These are phyloP conservation scores for Penicillium sp. DNA, from an alignment of 2,329 filamentous ascomycete genomes.

Conservation along the genomic window DNA sequence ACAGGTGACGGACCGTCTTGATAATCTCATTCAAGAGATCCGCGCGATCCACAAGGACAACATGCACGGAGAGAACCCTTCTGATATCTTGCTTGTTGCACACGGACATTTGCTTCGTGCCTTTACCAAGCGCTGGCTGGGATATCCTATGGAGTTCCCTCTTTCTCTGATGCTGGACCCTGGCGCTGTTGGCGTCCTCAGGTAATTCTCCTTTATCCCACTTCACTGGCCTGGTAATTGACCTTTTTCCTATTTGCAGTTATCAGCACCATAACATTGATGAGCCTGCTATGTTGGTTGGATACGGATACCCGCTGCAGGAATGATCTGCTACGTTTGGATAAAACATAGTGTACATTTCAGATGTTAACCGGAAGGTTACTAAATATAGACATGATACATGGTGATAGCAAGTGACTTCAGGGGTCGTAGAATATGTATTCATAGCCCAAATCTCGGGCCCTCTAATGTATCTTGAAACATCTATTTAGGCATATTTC, in stretches of 20 bases:
- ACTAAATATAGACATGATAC: constrained; percentile 1
- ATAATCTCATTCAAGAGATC: constrained; percentile 44
- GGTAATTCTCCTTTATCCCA: constrained; percentile 21
- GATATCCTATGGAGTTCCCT: constrained; percentile 40
- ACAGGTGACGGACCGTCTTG: constrained; percentile 43
- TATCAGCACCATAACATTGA: constrained; percentile 40
- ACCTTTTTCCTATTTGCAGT: constrained; percentile 12
- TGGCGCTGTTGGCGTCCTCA: constrained; percentile 44
- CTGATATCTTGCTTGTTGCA: constrained; percentile 41
- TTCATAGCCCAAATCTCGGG: neutral
- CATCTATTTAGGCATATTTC: neutral
- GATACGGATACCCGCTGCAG: constrained; percentile 38
- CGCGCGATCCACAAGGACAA: constrained; percentile 38
- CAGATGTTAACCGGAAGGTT: neutral
- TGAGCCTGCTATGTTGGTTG: constrained; percentile 42
- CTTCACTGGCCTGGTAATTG: neutral
- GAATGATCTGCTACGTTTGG: constrained; percentile 5
- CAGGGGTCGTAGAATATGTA: neutral
- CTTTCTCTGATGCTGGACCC: constrained; percentile 47
- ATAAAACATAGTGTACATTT: neutral
- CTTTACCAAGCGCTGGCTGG: constrained; percentile 49
- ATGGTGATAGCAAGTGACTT: neutral
- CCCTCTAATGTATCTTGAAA: neutral
- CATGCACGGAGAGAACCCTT: constrained; percentile 41
- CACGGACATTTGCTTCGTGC: constrained; percentile 48